Evolutionary conservation across 345 rosid genomes (phyloP), one percentile per base, ranked within the genome.

Genomic region (Gossypium herbaceum): DNA sequence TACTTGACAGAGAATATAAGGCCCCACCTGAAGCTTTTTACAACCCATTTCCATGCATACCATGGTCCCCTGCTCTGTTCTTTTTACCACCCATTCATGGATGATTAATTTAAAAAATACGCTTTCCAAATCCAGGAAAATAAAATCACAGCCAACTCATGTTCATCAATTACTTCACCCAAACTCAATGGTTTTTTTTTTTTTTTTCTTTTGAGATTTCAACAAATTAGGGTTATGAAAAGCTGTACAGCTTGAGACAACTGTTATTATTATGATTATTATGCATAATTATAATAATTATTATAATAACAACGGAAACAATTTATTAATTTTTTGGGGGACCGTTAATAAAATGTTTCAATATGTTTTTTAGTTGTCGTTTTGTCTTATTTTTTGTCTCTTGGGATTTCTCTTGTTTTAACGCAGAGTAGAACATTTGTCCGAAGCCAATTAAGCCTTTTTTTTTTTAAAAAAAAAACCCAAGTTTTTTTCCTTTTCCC

Each of bases 231-330:
- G 52, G 27, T 54, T 12, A 39, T 19, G 11, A 20, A 50, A 55
- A 34, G 12, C 54, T 29, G 17, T 75, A 75, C 81, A 79, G 85
- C 79, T 71, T 77, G 81, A 77, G 68, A 79, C 85, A 69, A 67
- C 76, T 54, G 58, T 52, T 22, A 2, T 25, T 59, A 59, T 24
- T 59, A 10, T 20, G 11, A 57, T 58, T 24, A 24, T 60, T 4
- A 27, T 60, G 64, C 27, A 25, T 29, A 25, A 24, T 47, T 0
- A 47, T 47, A 2, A 47, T 34, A 4, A 34, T 34, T 34, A 34
- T 34, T 4, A 34, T 11, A 15, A 61, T 61, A 59, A 59, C 9
- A 11, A 16, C 16, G 12, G 45, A 62, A 29, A 34, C 47, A 29
- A 51, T 34, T 34, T 34, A 34, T 34, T 34, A 4, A 29, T 54